Conservation (phyloP, 768 basidiomycete species). For the Tylopilus intermedius region DNA sequence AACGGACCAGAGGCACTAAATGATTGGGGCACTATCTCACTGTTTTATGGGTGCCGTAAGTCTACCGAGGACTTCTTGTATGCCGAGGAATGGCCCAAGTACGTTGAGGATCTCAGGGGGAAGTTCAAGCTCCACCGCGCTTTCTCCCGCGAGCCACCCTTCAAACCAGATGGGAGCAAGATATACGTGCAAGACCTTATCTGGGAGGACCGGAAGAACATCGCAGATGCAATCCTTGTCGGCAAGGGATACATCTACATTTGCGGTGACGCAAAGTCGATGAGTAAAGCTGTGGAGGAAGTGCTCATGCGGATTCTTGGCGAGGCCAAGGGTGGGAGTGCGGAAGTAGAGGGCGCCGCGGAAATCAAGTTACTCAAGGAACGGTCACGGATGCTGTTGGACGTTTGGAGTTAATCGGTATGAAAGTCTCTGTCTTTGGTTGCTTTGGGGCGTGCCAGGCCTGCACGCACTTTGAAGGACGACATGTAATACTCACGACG, state of each 20-base stretch:
- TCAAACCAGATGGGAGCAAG: slow-evolving; percentile 87
- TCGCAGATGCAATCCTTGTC: slow-evolving; percentile 85
- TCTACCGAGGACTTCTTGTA: slow-evolving; percentile 90
- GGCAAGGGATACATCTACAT: slow-evolving; percentile 98
- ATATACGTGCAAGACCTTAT: slow-evolving; percentile 98
- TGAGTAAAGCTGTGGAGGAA: slow-evolving; percentile 95
- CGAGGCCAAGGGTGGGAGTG: slow-evolving; percentile 88
- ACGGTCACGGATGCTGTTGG: slow-evolving; percentile 77
- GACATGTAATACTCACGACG: slow-evolving; percentile 7
- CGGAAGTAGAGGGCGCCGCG: slow-evolving; percentile 81
- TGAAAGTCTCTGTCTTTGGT: not conserved
- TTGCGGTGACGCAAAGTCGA: slow-evolving; percentile 93
- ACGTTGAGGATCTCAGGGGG: slow-evolving; percentile 79
- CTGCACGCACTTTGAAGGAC: not conserved
- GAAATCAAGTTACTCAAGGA: slow-evolving; percentile 96
- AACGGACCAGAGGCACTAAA: slow-evolving; percentile 88
- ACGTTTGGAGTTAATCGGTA: slow-evolving; percentile 79
- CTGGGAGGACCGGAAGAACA: slow-evolving; percentile 77
- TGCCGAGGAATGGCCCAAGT: slow-evolving; percentile 90
- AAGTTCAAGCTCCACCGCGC: slow-evolving; percentile 88
- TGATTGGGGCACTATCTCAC: slow-evolving; percentile 92
- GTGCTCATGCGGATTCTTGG: slow-evolving; percentile 78
- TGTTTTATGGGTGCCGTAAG: slow-evolving; percentile 95
- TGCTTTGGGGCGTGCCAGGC: not conserved
- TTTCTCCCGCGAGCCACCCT: slow-evolving; percentile 85